Base-by-base conservation (phyloP, 495 filamentous ascomycete genomes). In the Lepidopterella palustris region DNA sequence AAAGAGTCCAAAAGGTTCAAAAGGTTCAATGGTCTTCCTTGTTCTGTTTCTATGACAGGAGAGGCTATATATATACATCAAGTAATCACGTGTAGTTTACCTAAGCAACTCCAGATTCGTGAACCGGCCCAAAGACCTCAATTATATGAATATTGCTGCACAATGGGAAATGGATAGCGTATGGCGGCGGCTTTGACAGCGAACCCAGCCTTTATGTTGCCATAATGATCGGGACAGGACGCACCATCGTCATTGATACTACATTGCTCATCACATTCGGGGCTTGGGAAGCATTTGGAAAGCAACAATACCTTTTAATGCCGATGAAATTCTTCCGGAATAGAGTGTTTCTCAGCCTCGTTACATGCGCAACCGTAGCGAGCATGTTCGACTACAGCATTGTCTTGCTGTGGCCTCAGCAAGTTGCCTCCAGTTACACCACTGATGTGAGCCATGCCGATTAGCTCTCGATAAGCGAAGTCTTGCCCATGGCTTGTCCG, bases 241-340 rank as follows among this genome's bases (percentile, higher is more conserved):
- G 60, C n/a, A 62, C 58, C 8, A 62, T 62, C 21, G 54, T 62
- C 0, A 52, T 65, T n/a, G 63, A 59, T 11, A 48, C 27, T 28
- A 39, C 50, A 8, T 32, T 31, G 8, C 51, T 65, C 26, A 62
- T 65, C 29, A 45, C 51, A 6, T 59, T 65, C 28, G 50, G 57
- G 4, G 55, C 45, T 51, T 65, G 51, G 45, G 63, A 65, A 26
- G 54, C 35, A 1, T 65, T 53, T 26, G 63, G 27, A 29, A 55
- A 58, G 8, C 27, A 13, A 0, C 57, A 61, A 29, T 57, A 65
- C 21, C 63, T 59, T n/a, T 24, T 59, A 20, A 62, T 65, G 28
- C 63, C 63, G 0, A 51, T 65, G 47, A 53, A 65, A 32, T 51
- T 64, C 45, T 64, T 64, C 27, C 31, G 45, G n/a, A 64, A 64